These are phyloP conservation scores for Exophiala sp. DNA, from an alignment of 2,329 filamentous ascomycete genomes.

Conservation along the genomic window DNA sequence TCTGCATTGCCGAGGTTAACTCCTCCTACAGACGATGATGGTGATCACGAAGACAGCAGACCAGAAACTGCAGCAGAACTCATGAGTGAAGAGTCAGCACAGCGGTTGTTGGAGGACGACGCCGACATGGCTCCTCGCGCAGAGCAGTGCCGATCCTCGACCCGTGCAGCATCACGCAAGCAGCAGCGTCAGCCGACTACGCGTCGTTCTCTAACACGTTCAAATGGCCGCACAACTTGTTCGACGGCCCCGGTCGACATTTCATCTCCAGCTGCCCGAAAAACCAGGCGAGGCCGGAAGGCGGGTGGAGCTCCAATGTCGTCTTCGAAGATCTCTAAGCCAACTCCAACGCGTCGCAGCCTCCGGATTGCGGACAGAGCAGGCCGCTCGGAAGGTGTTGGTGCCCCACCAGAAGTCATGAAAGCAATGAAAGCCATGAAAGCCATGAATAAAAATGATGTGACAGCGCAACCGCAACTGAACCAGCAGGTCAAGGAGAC, in stretches of 20 bases:
- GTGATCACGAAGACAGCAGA: background rate
- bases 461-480: slow-evolving; percentile 1
- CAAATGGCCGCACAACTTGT: slow-evolving; percentile 40
- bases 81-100: slow-evolving; percentile 4
- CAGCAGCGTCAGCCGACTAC: slow-evolving; percentile 7
- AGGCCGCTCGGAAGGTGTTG: background rate
- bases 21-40: background rate
- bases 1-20: background rate
- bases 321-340: slow-evolving; percentile 4
- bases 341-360: slow-evolving; percentile 7
- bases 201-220: slow-evolving; percentile 2
- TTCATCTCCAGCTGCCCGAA: background rate
- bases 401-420: slow-evolving; percentile 1
- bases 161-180: slow-evolving; percentile 9
- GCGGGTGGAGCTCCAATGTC: slow-evolving; percentile 4
- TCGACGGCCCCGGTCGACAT: slow-evolving; percentile 42
- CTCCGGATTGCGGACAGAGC: slow-evolving; percentile 6
- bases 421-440: background rate
- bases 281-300: background rate
- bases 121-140: slow-evolving; percentile 7
- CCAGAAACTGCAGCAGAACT: background rate
- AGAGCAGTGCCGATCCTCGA: slow-evolving; percentile 1
- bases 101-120: slow-evolving; percentile 3
- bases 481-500: slow-evolving; percentile 1
- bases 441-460: background rate